Conservation (phyloP, 2,329 filamentous ascomycete species). For the Rhynchosporium graminicola region DNA sequence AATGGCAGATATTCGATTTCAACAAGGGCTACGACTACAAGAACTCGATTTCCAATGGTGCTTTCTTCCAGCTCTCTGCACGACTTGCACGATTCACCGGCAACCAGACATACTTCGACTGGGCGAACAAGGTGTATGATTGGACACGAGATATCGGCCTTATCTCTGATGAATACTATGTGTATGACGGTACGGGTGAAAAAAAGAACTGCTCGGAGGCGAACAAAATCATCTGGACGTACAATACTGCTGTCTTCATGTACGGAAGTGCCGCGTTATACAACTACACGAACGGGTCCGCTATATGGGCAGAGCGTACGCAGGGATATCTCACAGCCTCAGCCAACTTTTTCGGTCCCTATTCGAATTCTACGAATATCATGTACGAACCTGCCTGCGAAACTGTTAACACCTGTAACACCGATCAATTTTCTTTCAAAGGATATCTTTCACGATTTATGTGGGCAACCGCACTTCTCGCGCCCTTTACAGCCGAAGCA, state of each 20-base stretch:
- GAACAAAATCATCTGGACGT: slow-evolving; percentile 62
- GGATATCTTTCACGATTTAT: slow-evolving; percentile 66
- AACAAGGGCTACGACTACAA: slow-evolving; percentile 84
- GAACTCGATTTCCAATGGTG: slow-evolving; percentile 78
- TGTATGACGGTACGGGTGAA: slow-evolving; percentile 64
- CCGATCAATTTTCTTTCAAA: slow-evolving; percentile 69
- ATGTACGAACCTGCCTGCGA: slow-evolving; percentile 67
- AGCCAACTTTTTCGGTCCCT: slow-evolving; percentile 54
- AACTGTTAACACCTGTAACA: slow-evolving; percentile 54
- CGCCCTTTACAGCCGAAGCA: slow-evolving; percentile 52
- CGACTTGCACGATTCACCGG: slow-evolving; percentile 71
- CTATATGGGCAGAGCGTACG: slow-evolving; percentile 56
- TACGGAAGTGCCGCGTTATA: slow-evolving; percentile 65
- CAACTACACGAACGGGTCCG: slow-evolving; percentile 55
- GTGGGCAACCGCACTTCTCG: slow-evolving; percentile 57
- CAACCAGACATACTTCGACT: slow-evolving; percentile 64
- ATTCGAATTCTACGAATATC: slow-evolving; percentile 55
- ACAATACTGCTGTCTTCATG: slow-evolving; percentile 65
- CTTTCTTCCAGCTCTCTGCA: slow-evolving; percentile 80
- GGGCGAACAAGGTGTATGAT: slow-evolving; percentile 67
- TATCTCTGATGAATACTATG: slow-evolving; percentile 54
- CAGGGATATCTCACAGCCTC: slow-evolving; percentile 54
- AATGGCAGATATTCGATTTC: slow-evolving; percentile 78
- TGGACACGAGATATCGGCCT: slow-evolving; percentile 61
- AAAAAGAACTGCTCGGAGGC: slow-evolving; percentile 51